Evolutionary conservation across 169 alveolate genomes (phyloP).

Genomic region (Plasmodium malariae): DNA sequence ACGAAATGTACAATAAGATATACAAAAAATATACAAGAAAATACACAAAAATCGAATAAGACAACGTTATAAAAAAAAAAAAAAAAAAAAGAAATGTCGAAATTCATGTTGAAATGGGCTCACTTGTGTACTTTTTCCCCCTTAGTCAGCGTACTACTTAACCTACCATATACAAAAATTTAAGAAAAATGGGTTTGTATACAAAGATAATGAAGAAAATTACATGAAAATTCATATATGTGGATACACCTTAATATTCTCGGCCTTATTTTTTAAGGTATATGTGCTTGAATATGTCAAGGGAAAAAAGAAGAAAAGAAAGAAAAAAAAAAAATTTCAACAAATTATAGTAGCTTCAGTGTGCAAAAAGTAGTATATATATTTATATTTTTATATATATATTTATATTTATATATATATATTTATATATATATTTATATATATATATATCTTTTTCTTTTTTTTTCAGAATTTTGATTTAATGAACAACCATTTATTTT

Average conservation of each 20-base stretch:
- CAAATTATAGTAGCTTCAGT: too few species aligned
- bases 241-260: constrained; percentile 14
- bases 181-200: constrained; percentile 9
- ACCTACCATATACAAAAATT: neutral
- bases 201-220: constrained; percentile 21
- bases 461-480: constrained; percentile 21
- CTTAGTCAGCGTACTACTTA: constrained; percentile 43
- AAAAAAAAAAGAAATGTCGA: neutral
- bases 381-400: neutral
- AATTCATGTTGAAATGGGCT: neutral
- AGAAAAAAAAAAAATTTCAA: neutral
- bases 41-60: too few species aligned
- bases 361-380: neutral
- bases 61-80: neutral
- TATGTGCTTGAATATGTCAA: neutral
- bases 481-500: constrained; percentile 14
- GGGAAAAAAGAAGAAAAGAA: neutral
- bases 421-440: neutral
- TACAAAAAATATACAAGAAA: neutral
- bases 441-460: neutral
- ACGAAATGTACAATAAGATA: neutral
- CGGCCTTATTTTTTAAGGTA: constrained; percentile 24
- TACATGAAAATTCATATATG: constrained; percentile 16
- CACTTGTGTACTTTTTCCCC: neutral
- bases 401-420: neutral